Percentiles rank a stretch among this genome's conserved stretches.
These are phyloP conservation scores for Rhodotorula graminis DNA, from an alignment of 768 basidiomycete genomes.

Conservation along the genomic window DNA sequence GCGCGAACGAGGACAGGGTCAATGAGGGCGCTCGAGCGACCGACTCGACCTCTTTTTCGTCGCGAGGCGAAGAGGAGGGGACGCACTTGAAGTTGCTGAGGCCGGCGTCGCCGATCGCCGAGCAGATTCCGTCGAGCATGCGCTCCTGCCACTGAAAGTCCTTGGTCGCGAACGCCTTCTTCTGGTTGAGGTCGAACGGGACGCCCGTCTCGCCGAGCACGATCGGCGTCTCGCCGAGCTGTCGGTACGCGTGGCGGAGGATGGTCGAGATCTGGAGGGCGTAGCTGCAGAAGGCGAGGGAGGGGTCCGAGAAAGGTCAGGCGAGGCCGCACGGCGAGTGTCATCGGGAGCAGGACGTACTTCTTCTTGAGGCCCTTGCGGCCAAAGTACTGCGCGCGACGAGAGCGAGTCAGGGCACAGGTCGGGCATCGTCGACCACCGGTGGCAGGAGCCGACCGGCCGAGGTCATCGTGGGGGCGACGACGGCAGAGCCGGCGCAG, in stretches of 20 bases:
- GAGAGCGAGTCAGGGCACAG: not conserved
- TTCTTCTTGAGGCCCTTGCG: slow-evolving; percentile 34
- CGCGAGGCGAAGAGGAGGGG: no score
- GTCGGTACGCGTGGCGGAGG: slow-evolving; percentile 61
- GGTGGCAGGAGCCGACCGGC: no score
- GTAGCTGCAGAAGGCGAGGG: slow-evolving; percentile 49
- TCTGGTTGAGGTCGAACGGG: slow-evolving; percentile 91
- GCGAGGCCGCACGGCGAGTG: no score
- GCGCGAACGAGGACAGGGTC: not conserved
- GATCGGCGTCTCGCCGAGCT: slow-evolving; percentile 74
- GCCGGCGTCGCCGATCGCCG: slow-evolving; percentile 60
- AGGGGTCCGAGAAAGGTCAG: no score
- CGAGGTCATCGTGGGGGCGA: no score
- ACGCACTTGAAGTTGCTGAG: slow-evolving; percentile 61
- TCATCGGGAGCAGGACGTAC: not conserved
- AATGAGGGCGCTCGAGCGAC: no score
- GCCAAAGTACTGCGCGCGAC: slow-evolving; percentile 35
- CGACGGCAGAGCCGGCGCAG: no score
- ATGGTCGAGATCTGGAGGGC: slow-evolving; percentile 73
- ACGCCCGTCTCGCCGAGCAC: slow-evolving; percentile 89
- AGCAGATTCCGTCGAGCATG: slow-evolving; percentile 93
- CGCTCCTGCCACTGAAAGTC: slow-evolving; percentile 75
- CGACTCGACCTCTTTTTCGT: no score
- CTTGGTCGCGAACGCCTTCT: slow-evolving; percentile 57
- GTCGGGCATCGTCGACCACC: no score